A percentile compares a stretch with the other conserved stretches of the same genome.
Evolutionary conservation across 345 rosid species (phyloP).

Genomic region (Bruguiera sexangula): DNA sequence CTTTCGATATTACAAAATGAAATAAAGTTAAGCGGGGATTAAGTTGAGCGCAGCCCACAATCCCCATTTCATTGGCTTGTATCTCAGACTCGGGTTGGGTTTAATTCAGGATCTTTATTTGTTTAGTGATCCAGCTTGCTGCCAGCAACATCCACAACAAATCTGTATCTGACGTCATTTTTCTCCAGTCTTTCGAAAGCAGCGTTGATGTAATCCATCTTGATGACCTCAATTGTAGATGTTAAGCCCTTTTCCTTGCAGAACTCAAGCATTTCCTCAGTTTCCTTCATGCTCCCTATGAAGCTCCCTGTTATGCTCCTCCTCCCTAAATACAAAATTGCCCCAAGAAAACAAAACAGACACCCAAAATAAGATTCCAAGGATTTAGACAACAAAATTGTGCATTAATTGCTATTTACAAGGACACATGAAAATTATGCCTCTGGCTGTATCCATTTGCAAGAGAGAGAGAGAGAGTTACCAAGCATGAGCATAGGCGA

Average conservation of each 20-base stretch:
- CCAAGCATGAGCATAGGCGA: constrained; percentile 80
- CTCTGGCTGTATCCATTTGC: not conserved
- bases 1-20: not conserved
- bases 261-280: constrained; percentile 74
- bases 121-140: constrained; percentile 56
- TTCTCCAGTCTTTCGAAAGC: constrained; percentile 86
- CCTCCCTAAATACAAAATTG: constrained; percentile 46
- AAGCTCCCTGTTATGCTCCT: constrained; percentile 73
- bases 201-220: constrained; percentile 77
- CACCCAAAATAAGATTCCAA: not conserved
- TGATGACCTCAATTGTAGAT: constrained; percentile 73
- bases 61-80: not conserved
- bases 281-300: constrained; percentile 83
- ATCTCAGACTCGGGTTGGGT: not conserved
- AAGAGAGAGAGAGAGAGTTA: constrained; percentile 21
- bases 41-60: not conserved
- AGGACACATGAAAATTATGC: too few relatives aligned
- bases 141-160: constrained; percentile 87
- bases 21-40: not conserved
- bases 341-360: not conserved
- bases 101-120: not conserved
- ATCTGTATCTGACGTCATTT: constrained; percentile 90
- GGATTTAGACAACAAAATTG: too few relatives aligned
- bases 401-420: too few relatives aligned
- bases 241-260: constrained; percentile 62